These are phyloP conservation scores for Pseudogymnoascus sp. DNA, from an alignment of 2,329 filamentous ascomycete species.

Conservation along the genomic window DNA sequence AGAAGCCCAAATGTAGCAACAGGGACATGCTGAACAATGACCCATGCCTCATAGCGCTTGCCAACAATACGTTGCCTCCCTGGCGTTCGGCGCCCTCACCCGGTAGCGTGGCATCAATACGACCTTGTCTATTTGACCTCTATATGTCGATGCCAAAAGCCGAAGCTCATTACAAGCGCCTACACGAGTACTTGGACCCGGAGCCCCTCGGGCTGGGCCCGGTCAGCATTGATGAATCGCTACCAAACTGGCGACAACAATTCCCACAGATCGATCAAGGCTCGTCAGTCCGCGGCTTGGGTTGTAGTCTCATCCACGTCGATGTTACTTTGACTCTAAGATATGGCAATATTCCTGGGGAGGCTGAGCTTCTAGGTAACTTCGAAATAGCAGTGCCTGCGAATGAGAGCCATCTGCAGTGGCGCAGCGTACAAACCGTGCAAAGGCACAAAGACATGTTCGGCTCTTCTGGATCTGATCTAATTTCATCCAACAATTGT, in stretches of 20 bases:
- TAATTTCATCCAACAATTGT: conserved; percentile 17
- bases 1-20: conserved; percentile 46
- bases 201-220: not conserved
- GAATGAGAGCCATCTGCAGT: conserved; percentile 39
- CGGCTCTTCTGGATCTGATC: conserved; percentile 34
- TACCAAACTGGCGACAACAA: conserved; percentile 49
- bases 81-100: conserved; percentile 44
- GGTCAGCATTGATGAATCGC: conserved; percentile 36
- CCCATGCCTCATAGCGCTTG: conserved; percentile 54
- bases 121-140: conserved; percentile 32
- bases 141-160: conserved; percentile 55
- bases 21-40: conserved; percentile 57
- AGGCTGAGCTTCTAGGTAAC: conserved; percentile 53
- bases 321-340: conserved; percentile 54
- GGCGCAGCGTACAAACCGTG: conserved; percentile 54
- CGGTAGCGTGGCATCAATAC: conserved; percentile 25
- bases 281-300: conserved; percentile 41
- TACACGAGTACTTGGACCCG: not conserved
- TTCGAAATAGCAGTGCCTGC: conserved; percentile 53
- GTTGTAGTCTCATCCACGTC: conserved; percentile 55
- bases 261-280: conserved; percentile 51
- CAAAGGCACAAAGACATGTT: conserved; percentile 50
- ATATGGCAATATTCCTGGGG: conserved; percentile 48
- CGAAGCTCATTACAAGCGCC: conserved; percentile 45
- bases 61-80: conserved; percentile 49